A percentile compares a stretch with the other conserved stretches of the same genome.
Evolutionary conservation across 75 land plant genomes (phyloP).

Genomic region (Picea glauca): DNA sequence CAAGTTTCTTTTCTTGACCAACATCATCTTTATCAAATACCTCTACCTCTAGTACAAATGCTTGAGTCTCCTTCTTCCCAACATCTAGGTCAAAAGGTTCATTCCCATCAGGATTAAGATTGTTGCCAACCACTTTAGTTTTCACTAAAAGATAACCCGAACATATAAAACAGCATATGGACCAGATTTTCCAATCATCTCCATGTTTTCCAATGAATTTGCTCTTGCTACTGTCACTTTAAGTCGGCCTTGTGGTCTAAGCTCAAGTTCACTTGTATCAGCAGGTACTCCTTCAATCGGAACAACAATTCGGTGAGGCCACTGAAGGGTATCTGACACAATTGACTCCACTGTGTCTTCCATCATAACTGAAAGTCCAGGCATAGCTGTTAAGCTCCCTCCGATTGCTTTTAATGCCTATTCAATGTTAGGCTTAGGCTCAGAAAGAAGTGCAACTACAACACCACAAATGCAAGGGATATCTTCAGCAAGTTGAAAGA

Average conservation of each 20-base stretch:
- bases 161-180: constrained; percentile 77
- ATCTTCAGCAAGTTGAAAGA: constrained; percentile 94
- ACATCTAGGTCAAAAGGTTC: constrained; percentile 72
- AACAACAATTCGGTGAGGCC: constrained; percentile 98
- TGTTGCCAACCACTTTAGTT: constrained; percentile 66
- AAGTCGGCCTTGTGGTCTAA: constrained; percentile 84
- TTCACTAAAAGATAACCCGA: constrained; percentile 81
- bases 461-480: constrained; percentile 98
- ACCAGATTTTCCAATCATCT: constrained; percentile 91
- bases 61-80: constrained; percentile 93
- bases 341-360: constrained; percentile 79
- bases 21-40: constrained; percentile 64
- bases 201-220: constrained; percentile 75
- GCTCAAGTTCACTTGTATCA: constrained; percentile 89
- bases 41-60: constrained; percentile 76
- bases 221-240: constrained; percentile 68
- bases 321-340: constrained; percentile 72
- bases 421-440: constrained; percentile 89
- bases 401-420: constrained; percentile 92
- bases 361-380: constrained; percentile 92
- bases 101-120: constrained; percentile 93
- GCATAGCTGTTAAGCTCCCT: constrained; percentile 88
- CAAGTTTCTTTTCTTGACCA: constrained; percentile 61
- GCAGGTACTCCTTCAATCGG: constrained; percentile 88
- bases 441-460: constrained; percentile 85